Evolutionary conservation across 176 grass and related monocot species (phyloP).

Genomic region (Musa itinerans): DNA sequence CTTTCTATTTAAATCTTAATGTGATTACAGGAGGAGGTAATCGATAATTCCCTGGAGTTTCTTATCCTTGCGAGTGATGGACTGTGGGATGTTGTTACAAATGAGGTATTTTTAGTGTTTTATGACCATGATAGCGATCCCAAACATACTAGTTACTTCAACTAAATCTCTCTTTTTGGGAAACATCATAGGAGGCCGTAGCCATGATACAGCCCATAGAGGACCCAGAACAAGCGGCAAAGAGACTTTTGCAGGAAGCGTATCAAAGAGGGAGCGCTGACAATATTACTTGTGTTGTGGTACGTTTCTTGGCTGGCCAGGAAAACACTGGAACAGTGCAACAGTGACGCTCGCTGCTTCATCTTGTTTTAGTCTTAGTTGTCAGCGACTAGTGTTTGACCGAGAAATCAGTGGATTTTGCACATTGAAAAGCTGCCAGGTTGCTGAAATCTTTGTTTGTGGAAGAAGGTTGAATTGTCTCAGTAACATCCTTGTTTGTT

Average conservation of each 20-base stretch:
- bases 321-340: not conserved
- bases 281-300: slow-evolving; percentile 74
- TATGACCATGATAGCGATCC: not conserved
- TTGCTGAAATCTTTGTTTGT: too few species aligned
- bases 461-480: too few species aligned
- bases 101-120: slow-evolving; percentile 33
- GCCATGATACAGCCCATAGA: slow-evolving; percentile 62
- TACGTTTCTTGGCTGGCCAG: slow-evolving; percentile 40
- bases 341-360: not conserved
- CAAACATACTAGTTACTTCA: not conserved
- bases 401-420: too few species aligned
- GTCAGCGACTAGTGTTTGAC: too few species aligned
- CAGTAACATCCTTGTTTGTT: too few species aligned
- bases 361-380: too few species aligned
- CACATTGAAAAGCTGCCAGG: too few species aligned
- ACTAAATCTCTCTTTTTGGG: not conserved
- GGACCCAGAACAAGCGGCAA: slow-evolving; percentile 67
- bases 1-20: too few species aligned
- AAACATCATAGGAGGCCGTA: slow-evolving; percentile 47
- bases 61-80: slow-evolving; percentile 91
- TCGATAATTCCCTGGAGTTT: slow-evolving; percentile 73
- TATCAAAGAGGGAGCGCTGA: slow-evolving; percentile 60
- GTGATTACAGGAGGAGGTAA: slow-evolving; percentile 52
- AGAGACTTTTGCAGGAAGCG: slow-evolving; percentile 51
- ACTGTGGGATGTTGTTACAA: slow-evolving; percentile 78